Conservation (phyloP, 192 early-diverging fungal species). For the Entomortierella chlamydospora region DNA sequence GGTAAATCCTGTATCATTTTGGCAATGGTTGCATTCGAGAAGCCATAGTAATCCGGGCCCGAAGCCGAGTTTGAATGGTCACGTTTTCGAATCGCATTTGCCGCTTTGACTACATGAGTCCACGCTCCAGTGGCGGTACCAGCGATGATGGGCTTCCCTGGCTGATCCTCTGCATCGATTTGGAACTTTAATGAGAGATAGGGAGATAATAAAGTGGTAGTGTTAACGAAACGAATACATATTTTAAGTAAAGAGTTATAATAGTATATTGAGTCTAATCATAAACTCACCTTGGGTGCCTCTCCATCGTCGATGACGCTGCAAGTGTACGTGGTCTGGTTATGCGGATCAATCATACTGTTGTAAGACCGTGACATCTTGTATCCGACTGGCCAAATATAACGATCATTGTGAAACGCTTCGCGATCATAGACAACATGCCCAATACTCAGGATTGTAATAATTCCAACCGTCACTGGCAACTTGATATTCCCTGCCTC, state of each 20-base stretch:
- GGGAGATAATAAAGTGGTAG: constrained; percentile 8
- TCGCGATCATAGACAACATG: constrained; percentile 78
- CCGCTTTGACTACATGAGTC: constrained; percentile 81
- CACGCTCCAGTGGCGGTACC: constrained; percentile 91
- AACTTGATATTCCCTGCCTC: constrained; percentile 76
- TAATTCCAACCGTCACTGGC: constrained; percentile 82
- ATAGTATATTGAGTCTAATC: not conserved
- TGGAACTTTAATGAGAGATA: constrained; percentile 71
- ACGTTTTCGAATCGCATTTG: constrained; percentile 81
- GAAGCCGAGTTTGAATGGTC: constrained; percentile 85
- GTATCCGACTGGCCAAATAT: constrained; percentile 95
- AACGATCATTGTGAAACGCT: constrained; percentile 88
- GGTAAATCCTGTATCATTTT: constrained; percentile 92
- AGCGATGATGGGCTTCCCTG: constrained; percentile 75
- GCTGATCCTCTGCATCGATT: constrained; percentile 84
- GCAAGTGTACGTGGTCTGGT: constrained; percentile 74
- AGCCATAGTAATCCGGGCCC: constrained; percentile 93
- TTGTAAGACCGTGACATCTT: constrained; percentile 62
- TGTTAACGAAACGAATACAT: no score
- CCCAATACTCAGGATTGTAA: constrained; percentile 82
- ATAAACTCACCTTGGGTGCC: constrained; percentile 60
- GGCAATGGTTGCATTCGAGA: constrained; percentile 86
- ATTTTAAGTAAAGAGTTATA: no score
- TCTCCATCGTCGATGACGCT: constrained; percentile 86
- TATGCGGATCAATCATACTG: constrained; percentile 63